Base-by-base conservation (phyloP, 352 stramenopile species). In the Globisporangium perplexum region DNA sequence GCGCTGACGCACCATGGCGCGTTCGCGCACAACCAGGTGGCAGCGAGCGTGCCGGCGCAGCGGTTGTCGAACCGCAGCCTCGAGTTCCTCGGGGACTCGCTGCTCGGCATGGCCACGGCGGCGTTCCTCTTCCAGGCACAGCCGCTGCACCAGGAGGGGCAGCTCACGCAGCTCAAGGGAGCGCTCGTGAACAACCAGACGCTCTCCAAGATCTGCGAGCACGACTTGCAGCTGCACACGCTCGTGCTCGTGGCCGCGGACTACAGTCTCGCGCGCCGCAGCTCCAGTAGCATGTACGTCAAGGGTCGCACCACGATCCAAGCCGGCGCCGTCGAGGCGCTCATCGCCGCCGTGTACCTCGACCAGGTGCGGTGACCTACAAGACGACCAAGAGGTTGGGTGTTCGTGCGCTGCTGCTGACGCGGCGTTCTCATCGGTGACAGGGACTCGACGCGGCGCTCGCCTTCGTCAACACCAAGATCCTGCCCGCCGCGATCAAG, bases 1-100 rank as follows among this genome's bases (percentile, higher is more conserved):
- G 81, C 83, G 49, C 54, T 92, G 33, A 86, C 77, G 8, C 83
- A 94, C 50, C 81, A 90, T 47, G 82, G 83, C n/a, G 73, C 68
- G 30, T 64, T 92, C n/a, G 60, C 63, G 7, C 63, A 68, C 38
- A 60, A 70, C 50, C 54, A 69, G 7, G 57, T 91, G 28, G 65
- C 68, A 0, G 30, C 59, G 1, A 56, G 65, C 12, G 63, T 90
- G 7, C 69, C 71, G 1, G 65, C 74, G 4, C 70, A 87, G 33
- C 81, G 83, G 17, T 58, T 89, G 12, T 87, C 83, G 44, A 94
- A 94, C 56, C 79, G 83, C 30, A 89, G 77, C 62, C 63, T 94
- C 20, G 83, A 94, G 60, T 92, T 89, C 53, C 66, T 94, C 1
- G 83, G 83, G 28, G 83, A 94, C 63, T 88, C 83, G 50, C 30